Base-by-base conservation (phyloP, 805 yeast genomes). In the Sugiyamaella valdiviana region DNA sequence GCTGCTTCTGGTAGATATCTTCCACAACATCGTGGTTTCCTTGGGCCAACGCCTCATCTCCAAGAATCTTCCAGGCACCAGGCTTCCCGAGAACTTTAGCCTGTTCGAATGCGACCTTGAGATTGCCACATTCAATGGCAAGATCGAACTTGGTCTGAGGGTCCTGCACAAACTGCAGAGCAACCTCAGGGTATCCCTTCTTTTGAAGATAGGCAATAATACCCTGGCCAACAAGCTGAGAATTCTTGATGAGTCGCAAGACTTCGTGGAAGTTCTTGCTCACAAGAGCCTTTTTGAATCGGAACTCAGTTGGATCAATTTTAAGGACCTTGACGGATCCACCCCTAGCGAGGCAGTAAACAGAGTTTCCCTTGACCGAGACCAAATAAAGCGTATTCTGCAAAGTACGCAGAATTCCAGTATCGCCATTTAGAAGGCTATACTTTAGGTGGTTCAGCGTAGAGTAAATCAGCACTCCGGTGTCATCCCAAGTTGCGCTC, bases 401-500 rank as follows among this genome's bases (percentile, higher is more conserved):
- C 60, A 91, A 74, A 17, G 99, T 93, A 69, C 87, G 88, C 59
- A 93, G 85, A 44, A 93, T 89, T 61, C 99, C 99, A 59, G 74
- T 80, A 65, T 95, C 99, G 60, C 99, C 99, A 63, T 90, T 93
- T 63, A 91, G 74, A 62, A 93, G 73, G 42, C 91, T 83, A 69
- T 91, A 93, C 70, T 91, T 93, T 70, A 95, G 84, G 67, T 93
- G 99, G 70, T 91, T 91, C 66, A 93, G 75, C 6, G 99, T 93
- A 17, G 97, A 84, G 70, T 91, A 93, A 57, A 93, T 76, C 65
- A 93, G 76, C 26, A 95, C 95, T 46, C 91, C 91, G 43, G 85
- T 73, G 58, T 89, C 96, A 66, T 93, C 98, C 97, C 97, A 93
- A 16, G 95, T 87, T 42, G 96, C 97, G 70, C 95, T 82, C 73